A percentile compares a stretch with the other conserved stretches of the same genome.
Evolutionary conservation across 306 rosid genomes (phyloP).

Genomic region (Trichosanthes truncata): DNA sequence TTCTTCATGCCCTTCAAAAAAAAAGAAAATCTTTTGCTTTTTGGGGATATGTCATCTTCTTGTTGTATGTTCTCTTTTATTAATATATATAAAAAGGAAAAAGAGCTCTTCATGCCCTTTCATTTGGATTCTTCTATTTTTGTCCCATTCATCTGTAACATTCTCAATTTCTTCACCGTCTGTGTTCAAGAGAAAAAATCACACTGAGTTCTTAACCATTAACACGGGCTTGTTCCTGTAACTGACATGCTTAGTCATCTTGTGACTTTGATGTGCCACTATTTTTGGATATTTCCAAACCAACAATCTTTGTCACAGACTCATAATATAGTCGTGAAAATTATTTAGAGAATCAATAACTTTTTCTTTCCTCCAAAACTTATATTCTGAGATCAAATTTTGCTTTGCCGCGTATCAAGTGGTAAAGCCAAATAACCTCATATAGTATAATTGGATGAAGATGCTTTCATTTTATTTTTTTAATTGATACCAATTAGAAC

Average conservation of each 20-base stretch:
- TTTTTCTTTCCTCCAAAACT: no score
- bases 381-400: no score
- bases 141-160: neutral
- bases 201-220: neutral
- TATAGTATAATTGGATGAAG: no score
- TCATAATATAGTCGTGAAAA: no score
- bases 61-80: neutral
- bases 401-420: no score
- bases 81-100: no score
- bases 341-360: no score
- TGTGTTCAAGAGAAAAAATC: neutral
- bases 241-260: neutral
- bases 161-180: neutral
- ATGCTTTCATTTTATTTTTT: no score
- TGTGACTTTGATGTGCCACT: neutral
- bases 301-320: neutral
- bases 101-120: neutral
- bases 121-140: neutral
- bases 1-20: neutral
- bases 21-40: neutral
- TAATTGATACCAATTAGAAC: no score
- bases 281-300: neutral
- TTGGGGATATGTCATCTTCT: neutral
- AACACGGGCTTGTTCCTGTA: neutral
- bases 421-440: no score